Percentiles rank a stretch among this genome's conserved stretches.
These are phyloP conservation scores for Pterula multifida DNA, from an alignment of 1,284 basidiomycete species.

Conservation along the genomic window DNA sequence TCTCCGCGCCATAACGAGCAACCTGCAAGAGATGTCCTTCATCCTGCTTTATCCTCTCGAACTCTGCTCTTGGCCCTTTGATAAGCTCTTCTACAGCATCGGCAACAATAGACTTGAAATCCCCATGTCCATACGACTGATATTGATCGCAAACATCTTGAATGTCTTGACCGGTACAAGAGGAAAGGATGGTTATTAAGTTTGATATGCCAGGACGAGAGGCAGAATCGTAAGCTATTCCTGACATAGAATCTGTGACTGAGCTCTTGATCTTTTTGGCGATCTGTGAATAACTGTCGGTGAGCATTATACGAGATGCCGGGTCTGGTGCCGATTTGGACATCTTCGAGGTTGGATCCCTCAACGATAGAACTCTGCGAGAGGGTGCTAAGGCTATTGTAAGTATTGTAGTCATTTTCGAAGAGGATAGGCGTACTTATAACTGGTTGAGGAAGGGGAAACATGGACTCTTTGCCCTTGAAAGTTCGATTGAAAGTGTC, in stretches of 20 bases:
- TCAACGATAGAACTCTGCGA: constrained; percentile 72
- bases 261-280: constrained; percentile 66
- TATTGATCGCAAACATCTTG: constrained; percentile 38
- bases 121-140: constrained; percentile 45
- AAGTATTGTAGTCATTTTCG: neutral
- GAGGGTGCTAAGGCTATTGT: constrained; percentile 51
- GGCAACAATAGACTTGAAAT: constrained; percentile 63
- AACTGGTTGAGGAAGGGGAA: constrained; percentile 64
- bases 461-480: constrained; percentile 34
- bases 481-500: constrained; percentile 72
- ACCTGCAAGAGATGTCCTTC: constrained; percentile 51
- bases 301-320: constrained; percentile 79
- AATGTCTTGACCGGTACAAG: constrained; percentile 45
- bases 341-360: constrained; percentile 85
- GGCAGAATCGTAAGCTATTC: constrained; percentile 70
- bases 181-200: constrained; percentile 66
- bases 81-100: constrained; percentile 66
- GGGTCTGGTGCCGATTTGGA: constrained; percentile 82
- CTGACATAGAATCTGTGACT: constrained; percentile 71
- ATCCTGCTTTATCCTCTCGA: constrained; percentile 52
- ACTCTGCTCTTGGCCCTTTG: constrained; percentile 59
- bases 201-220: constrained; percentile 77
- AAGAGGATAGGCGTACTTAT: constrained; percentile 44
- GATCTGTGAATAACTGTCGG: constrained; percentile 59
- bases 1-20: constrained; percentile 50